phyloP scores from a whole-genome alignment of 2,329 filamentous ascomycete species.

The Fusarium sp. region DNA sequence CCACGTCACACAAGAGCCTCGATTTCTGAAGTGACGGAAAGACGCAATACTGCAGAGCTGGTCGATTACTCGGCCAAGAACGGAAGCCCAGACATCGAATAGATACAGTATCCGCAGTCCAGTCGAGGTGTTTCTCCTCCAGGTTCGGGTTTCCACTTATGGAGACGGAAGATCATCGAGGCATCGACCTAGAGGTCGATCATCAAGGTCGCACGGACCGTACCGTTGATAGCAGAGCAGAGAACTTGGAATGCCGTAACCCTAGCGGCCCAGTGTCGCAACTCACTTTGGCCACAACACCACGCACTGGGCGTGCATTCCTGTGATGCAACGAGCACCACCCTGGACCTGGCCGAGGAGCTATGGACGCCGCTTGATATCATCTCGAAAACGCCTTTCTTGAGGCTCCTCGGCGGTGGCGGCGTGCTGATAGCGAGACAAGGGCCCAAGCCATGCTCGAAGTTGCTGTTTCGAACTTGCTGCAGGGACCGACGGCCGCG shows the following conservation, averaged over 20 bases:
- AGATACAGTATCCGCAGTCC: constrained; percentile 2
- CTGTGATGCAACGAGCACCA: constrained; percentile 22
- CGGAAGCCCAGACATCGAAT: neutral
- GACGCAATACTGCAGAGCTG: neutral
- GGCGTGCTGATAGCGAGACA: constrained; percentile 1
- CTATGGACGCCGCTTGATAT: constrained; percentile 25
- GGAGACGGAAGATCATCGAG: constrained; percentile 27
- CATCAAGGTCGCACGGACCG: constrained; percentile 37
- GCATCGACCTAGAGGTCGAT: constrained; percentile 27
- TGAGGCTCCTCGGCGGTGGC: constrained; percentile 2
- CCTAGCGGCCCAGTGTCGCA: constrained; percentile 11
- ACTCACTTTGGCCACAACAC: constrained; percentile 25
- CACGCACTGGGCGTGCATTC: constrained; percentile 28
- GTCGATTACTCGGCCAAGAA: constrained; percentile 5
- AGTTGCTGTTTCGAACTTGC: constrained; percentile 9
- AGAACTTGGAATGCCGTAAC: constrained; percentile 27
- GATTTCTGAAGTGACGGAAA: constrained; percentile 10
- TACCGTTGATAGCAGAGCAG: constrained; percentile 28
- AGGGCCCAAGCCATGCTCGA: constrained; percentile 1
- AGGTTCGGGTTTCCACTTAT: constrained; percentile 8
- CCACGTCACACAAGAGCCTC: neutral
- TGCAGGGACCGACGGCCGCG: neutral
- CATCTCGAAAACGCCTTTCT: constrained; percentile 1
- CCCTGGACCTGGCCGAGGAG: constrained; percentile 15
- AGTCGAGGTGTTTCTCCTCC: constrained; percentile 12